These are phyloP conservation scores for Xylaria arbuscula DNA, from an alignment of 2,329 filamentous ascomycete species.

Conservation along the genomic window DNA sequence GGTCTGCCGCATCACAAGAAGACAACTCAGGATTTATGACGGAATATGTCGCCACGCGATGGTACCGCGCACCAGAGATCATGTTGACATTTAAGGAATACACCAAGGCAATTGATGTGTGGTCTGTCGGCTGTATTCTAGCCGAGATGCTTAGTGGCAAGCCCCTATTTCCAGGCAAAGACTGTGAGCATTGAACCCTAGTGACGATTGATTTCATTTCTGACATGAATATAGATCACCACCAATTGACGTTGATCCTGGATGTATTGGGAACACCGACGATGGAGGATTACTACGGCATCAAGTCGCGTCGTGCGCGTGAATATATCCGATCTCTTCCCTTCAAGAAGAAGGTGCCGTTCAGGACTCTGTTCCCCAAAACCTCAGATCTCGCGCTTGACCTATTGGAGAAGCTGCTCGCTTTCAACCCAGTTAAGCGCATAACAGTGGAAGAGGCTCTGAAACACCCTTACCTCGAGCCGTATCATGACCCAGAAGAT, in stretches of 20 bases:
- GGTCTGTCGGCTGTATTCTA: conserved; percentile 97
- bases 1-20: conserved; percentile 95
- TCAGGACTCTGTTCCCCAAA: conserved; percentile 97
- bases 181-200: conserved; percentile 73
- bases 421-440: conserved; percentile 98
- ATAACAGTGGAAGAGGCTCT: conserved; percentile 98
- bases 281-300: conserved; percentile 99
- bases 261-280: conserved; percentile 98
- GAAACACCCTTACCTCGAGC: conserved; percentile 97
- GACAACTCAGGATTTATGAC: conserved; percentile 99
- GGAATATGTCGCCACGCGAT: conserved; percentile 98
- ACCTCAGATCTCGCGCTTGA: conserved; percentile 97
- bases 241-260: conserved; percentile 95
- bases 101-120: conserved; percentile 99
- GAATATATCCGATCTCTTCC: conserved; percentile 98
- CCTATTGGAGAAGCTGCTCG: conserved; percentile 91
- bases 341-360: conserved; percentile 99
- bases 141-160: conserved; percentile 99
- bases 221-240: conserved; percentile 76
- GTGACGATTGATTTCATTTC: conserved; percentile 7
- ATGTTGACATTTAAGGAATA: conserved; percentile 99
- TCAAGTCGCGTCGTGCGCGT: conserved; percentile 95
- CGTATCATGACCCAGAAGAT: conserved; percentile 98
- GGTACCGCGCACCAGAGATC: conserved; percentile 99
- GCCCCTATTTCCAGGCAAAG: conserved; percentile 97